A percentile compares a stretch with the other conserved stretches of the same genome.
phyloP scores from a whole-genome alignment of 208 protist species.

The Trypanosoma brucei region DNA sequence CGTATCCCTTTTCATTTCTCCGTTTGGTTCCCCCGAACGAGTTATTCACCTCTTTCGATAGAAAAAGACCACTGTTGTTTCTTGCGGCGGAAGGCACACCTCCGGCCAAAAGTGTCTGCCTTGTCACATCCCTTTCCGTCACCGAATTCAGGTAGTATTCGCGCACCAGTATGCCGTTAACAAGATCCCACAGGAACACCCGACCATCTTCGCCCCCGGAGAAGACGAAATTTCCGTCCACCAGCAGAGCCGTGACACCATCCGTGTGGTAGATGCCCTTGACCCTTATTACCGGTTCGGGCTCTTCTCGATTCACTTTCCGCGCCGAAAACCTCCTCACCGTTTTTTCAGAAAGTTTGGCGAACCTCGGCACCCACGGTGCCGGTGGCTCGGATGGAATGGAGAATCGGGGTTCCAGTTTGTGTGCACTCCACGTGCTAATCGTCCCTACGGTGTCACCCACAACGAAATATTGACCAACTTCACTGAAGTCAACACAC shows the following conservation, averaged over 20 bases:
- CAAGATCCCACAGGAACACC: constrained; percentile 34
- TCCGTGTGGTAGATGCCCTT: constrained; percentile 18
- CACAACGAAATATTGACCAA: constrained; percentile 23
- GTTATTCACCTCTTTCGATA: no score
- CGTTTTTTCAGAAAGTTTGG: neutral
- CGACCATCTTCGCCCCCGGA: constrained; percentile 37
- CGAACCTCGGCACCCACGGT: constrained; percentile 9
- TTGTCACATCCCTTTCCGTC: neutral
- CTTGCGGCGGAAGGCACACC: no score
- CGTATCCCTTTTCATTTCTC: neutral
- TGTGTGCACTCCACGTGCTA: constrained; percentile 15
- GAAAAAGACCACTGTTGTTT: no score
- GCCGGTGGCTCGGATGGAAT: constrained; percentile 23
- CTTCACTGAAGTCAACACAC: constrained; percentile 29
- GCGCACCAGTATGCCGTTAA: constrained; percentile 13
- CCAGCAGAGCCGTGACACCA: constrained; percentile 20
- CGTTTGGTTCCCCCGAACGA: no score
- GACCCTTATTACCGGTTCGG: neutral
- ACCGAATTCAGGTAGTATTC: constrained; percentile 10
- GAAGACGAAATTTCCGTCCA: constrained; percentile 30
- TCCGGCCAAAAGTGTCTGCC: no score
- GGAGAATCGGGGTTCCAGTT: constrained; percentile 10
- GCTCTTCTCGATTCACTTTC: neutral
- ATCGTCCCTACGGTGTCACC: constrained; percentile 23
- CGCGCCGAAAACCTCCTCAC: neutral